These are phyloP conservation scores for Tetracladium marchalianum DNA, from an alignment of 495 filamentous ascomycete genomes.

Conservation along the genomic window DNA sequence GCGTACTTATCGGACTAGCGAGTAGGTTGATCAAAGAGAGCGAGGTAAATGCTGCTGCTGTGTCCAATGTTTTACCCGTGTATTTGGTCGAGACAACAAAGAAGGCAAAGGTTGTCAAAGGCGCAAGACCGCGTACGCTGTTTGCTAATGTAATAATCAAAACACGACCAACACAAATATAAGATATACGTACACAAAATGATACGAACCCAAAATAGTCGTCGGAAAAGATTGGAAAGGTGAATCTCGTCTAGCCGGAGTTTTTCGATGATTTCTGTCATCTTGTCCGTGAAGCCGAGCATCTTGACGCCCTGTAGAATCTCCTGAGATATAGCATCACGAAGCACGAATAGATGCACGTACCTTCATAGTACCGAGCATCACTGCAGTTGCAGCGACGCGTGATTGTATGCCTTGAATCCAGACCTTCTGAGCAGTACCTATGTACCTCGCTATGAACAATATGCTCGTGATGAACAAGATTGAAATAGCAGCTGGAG, in stretches of 20 bases:
- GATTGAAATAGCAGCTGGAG: conserved; percentile 26
- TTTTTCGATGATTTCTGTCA: conserved; percentile 15
- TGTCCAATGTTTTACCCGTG: conserved; percentile 10
- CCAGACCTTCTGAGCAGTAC: conserved; percentile 31
- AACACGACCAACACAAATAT: too few relatives aligned
- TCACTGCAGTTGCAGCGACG: conserved; percentile 22
- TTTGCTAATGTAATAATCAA: conserved; percentile 5
- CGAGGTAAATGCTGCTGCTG: conserved; percentile 15
- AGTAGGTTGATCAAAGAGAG: conserved; percentile 17
- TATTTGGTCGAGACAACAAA: conserved; percentile 13
- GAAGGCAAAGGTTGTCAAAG: conserved; percentile 14
- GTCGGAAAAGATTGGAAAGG: conserved; percentile 13
- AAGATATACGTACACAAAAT: conserved; percentile 6
- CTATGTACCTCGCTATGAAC: conserved; percentile 36
- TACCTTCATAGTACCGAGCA: conserved; percentile 31
- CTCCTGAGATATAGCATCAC: neutral
- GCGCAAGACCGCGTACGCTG: conserved; percentile 28
- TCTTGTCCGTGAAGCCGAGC: conserved; percentile 21
- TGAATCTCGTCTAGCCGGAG: conserved; percentile 9
- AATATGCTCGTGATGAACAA: conserved; percentile 38
- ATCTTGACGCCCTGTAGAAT: conserved; percentile 22
- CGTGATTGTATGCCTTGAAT: conserved; percentile 30
- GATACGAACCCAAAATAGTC: conserved; percentile 26
- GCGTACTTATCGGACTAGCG: conserved; percentile 14
- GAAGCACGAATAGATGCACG: neutral